Conservation (phyloP, 805 yeast species). For the Ogataea wickerhamii region DNA sequence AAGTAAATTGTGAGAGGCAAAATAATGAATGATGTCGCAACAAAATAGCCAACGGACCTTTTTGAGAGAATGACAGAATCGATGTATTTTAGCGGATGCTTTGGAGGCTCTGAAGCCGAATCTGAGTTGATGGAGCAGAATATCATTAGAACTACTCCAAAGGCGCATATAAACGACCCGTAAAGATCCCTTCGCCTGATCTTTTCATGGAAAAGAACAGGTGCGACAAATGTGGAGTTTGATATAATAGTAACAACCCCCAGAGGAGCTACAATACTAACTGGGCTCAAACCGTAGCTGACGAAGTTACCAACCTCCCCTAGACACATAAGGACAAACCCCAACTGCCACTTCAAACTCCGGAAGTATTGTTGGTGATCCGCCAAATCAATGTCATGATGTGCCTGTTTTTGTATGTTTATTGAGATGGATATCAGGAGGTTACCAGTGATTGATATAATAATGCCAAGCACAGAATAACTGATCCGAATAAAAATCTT, state of each 20-base stretch:
- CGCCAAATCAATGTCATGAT: conserved; percentile 10
- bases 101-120: conserved; percentile 10
- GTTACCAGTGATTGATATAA: conserved; percentile 27
- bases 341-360: conserved; percentile 37
- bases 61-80: conserved; percentile 26
- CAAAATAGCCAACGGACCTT: conserved; percentile 26
- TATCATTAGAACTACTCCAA: conserved; percentile 42
- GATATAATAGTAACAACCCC: conserved; percentile 49
- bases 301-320: conserved; percentile 48
- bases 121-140: conserved; percentile 30
- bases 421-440: conserved; percentile 27
- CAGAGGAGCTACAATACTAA: conserved; percentile 44
- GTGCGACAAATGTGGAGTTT: conserved; percentile 44
- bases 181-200: conserved; percentile 32
- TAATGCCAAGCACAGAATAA: conserved; percentile 20
- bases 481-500: conserved; percentile 2
- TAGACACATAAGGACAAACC: conserved; percentile 37
- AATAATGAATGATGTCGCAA: conserved; percentile 20
- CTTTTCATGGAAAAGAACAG: conserved; percentile 41
- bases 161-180: conserved; percentile 39
- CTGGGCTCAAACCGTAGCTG: conserved; percentile 48
- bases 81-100: conserved; percentile 28
- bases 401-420: conserved; percentile 30
- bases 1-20: conserved; percentile 12
- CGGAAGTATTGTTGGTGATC: conserved; percentile 12